Conservation (phyloP, 2,329 filamentous ascomycete genomes). For the Pseudogymnoascus sp. region DNA sequence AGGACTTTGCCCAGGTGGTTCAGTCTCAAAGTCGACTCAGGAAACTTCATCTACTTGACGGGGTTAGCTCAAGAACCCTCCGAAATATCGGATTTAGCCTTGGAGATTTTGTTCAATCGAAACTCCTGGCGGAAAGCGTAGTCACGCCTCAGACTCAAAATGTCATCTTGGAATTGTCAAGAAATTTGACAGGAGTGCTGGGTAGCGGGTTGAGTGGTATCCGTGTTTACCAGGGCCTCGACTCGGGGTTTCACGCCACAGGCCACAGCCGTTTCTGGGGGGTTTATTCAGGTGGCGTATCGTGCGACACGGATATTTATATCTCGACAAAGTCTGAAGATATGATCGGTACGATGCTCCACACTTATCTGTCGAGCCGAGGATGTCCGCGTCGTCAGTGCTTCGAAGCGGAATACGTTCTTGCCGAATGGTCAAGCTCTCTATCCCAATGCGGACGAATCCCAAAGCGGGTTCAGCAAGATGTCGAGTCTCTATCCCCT, state of each 20-base stretch:
- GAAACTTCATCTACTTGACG: slow-evolving; percentile 21
- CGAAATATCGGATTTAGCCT: slow-evolving; percentile 17
- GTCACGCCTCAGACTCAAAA: slow-evolving; percentile 10
- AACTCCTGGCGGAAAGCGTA: slow-evolving; percentile 25
- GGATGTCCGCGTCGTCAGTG: slow-evolving; percentile 29
- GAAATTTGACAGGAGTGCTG: neutral
- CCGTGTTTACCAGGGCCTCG: slow-evolving; percentile 31
- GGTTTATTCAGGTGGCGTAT: slow-evolving; percentile 22
- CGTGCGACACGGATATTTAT: slow-evolving; percentile 26
- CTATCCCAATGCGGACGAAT: slow-evolving; percentile 18
- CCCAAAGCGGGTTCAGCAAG: slow-evolving; percentile 33
- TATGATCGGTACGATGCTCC: slow-evolving; percentile 28
- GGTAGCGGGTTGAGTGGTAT: slow-evolving; percentile 20
- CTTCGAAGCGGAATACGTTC: slow-evolving; percentile 31
- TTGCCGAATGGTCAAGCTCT: slow-evolving; percentile 31
- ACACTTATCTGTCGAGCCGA: slow-evolving; percentile 34
- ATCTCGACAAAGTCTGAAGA: slow-evolving; percentile 30
- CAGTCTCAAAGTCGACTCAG: slow-evolving; percentile 21
- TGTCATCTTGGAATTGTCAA: slow-evolving; percentile 17
- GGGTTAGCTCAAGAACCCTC: slow-evolving; percentile 18
- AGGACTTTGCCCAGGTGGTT: slow-evolving; percentile 22
- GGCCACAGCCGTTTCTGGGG: slow-evolving; percentile 31
- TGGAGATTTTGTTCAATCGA: slow-evolving; percentile 21
- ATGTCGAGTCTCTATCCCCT: slow-evolving; percentile 36
- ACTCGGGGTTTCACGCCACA: slow-evolving; percentile 31